Conservation (phyloP, 2,329 filamentous ascomycete genomes). For the Pseudogymnoascus verrucosus region DNA sequence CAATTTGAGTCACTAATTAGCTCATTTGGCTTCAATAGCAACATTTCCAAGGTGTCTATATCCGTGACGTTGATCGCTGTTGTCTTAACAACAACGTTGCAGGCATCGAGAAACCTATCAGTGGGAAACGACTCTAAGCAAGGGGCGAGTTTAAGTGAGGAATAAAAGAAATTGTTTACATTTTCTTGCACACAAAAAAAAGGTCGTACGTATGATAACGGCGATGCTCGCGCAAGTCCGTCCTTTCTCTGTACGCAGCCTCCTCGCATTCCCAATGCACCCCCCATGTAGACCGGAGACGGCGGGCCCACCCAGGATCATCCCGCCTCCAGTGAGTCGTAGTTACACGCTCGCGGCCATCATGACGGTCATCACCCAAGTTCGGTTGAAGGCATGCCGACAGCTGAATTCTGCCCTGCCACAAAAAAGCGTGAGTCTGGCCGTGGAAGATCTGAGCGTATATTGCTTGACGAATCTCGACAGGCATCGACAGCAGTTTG, state of each 20-base stretch:
- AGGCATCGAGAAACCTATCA: neutral
- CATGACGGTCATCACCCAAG: neutral
- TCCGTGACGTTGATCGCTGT: neutral
- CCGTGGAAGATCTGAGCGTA: neutral
- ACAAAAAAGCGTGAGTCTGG: neutral
- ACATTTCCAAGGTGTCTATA: neutral
- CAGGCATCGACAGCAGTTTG: neutral
- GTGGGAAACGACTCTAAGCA: neutral
- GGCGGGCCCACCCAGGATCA: neutral
- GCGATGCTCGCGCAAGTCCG: neutral
- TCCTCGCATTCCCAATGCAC: neutral
- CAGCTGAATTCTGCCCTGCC: neutral
- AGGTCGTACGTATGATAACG: neutral
- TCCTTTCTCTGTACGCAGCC: neutral
- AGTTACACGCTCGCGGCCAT: neutral
- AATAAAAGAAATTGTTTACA: neutral
- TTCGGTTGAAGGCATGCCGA: neutral
- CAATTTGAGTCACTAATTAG: neutral
- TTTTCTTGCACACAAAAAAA: neutral
- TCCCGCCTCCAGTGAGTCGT: neutral
- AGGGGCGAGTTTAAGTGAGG: neutral
- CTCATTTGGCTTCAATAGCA: neutral
- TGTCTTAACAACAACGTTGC: neutral
- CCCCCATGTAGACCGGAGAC: neutral
- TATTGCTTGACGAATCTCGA: neutral